Evolutionary conservation across 441 rosid genomes (phyloP), one percentile per base, ranked within the genome.

Genomic region (Biscutella laevigata): DNA sequence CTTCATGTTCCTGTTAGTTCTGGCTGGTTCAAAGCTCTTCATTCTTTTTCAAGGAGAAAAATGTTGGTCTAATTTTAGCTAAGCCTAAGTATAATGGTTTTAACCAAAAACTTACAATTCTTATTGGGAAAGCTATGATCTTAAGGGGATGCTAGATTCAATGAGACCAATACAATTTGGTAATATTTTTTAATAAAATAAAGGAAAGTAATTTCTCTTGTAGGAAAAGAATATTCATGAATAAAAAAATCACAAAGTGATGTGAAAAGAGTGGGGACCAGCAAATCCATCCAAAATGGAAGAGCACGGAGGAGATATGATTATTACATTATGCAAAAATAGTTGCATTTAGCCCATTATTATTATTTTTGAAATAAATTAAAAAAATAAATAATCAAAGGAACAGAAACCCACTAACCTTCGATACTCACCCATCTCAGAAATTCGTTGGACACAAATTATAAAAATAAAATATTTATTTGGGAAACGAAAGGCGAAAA

Each of bases 251-350:
- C 30, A 8, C 1, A n/a, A 37, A 62, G 43, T 19, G 51, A 46
- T 21, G 55, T 62, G 67, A 4, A 7, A 27, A 24, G 25, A 65
- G 65, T 66, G 65, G 70, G 65, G 70, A 66, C 65, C 47, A 58
- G 35, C 65, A 58, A 66, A 58, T 66, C 70, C 70, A 66, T 58
- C 36, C 3, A 5, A 51, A 51, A 44, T 44, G 64, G 59, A 51
- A 12, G 54, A 51, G 43, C 59, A 58, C 64, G n/a, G n/a, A n/a
- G 64, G 54, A 39, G 43, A 29, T 24, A 58, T 58, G 43, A 65
- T 51, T 43, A 43, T 43, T 11, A 9, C 54, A 58, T 58, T 11
- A 64, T 65, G 59, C 70, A 57, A 9, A 40, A 46, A n/a, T n/a
- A 64, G 58, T 34, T 65, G 59, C 59, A 65, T n/a, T 42, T 50